phyloP scores from a whole-genome alignment of 2,329 filamentous ascomycete species.

The Cadophora gregata region DNA sequence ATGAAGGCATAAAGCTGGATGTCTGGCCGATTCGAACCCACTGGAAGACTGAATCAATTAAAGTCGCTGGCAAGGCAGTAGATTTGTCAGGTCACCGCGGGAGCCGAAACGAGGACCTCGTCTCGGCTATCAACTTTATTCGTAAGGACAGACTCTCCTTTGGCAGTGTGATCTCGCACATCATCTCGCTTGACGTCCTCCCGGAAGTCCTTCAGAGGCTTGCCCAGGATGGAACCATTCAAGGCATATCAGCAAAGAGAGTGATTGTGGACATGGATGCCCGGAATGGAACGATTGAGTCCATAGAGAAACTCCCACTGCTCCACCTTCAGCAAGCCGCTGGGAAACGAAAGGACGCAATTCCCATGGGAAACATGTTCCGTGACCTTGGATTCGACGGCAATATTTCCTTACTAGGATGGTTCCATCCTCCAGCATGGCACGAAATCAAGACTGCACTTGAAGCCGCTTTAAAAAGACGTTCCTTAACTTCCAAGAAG shows the following conservation, averaged over 20 bases:
- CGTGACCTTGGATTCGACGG: neutral
- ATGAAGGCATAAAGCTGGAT: neutral
- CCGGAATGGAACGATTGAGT: neutral
- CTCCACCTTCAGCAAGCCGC: neutral
- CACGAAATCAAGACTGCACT: neutral
- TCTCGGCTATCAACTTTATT: neutral
- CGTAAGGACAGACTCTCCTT: neutral
- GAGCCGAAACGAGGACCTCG: neutral
- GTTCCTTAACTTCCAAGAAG: neutral
- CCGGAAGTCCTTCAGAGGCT: neutral
- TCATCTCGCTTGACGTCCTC: neutral
- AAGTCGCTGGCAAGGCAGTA: neutral
- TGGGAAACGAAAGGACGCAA: neutral
- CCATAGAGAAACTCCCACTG: neutral
- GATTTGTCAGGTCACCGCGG: neutral
- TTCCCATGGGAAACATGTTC: neutral
- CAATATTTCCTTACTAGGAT: neutral
- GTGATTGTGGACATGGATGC: neutral
- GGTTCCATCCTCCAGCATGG: neutral
- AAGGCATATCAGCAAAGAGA: neutral
- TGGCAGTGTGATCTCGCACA: neutral
- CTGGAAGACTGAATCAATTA: neutral
- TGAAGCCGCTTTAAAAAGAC: neutral
- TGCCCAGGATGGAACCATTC: neutral
- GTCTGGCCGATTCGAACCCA: neutral